These are phyloP conservation scores for Podaxis pistillaris DNA, from an alignment of 768 basidiomycete genomes.

Conservation along the genomic window DNA sequence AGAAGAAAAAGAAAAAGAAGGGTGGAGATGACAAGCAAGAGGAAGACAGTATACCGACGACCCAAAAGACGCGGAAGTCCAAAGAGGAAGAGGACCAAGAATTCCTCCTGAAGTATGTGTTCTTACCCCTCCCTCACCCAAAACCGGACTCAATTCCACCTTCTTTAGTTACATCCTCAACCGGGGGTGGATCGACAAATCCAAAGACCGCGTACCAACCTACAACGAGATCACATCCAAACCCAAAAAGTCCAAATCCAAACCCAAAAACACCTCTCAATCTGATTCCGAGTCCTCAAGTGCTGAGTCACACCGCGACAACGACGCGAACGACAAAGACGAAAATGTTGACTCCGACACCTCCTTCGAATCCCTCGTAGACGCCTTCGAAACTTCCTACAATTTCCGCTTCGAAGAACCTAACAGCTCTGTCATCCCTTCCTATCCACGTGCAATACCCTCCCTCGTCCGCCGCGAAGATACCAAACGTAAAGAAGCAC, in stretches of 20 bases:
- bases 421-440: constrained; percentile 48
- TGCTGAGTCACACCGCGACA: constrained; percentile 4
- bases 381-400: constrained; percentile 93
- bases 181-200: constrained; percentile 93
- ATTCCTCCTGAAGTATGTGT: constrained; percentile 82
- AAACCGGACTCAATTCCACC: neutral
- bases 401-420: constrained; percentile 98
- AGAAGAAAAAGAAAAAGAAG: constrained; percentile 44
- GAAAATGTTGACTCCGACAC: constrained; percentile 50
- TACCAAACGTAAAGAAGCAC: constrained; percentile 80
- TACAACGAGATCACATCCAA: constrained; percentile 66
- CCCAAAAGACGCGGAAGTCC: constrained; percentile 28
- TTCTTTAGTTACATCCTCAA: constrained; percentile 85
- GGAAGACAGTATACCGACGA: neutral
- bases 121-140: neutral
- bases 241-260: constrained; percentile 27
- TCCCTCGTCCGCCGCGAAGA: constrained; percentile 70
- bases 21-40: constrained; percentile 21
- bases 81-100: constrained; percentile 77
- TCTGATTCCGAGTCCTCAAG: constrained; percentile 18
- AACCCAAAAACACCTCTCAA: constrained; percentile 20
- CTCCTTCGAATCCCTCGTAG: constrained; percentile 84
- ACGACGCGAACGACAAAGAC: constrained; percentile 27
- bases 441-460: constrained; percentile 74
- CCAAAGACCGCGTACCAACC: constrained; percentile 73